Conservation (phyloP, 2,329 filamentous ascomycete species). For the Trichoderma atroviride region DNA sequence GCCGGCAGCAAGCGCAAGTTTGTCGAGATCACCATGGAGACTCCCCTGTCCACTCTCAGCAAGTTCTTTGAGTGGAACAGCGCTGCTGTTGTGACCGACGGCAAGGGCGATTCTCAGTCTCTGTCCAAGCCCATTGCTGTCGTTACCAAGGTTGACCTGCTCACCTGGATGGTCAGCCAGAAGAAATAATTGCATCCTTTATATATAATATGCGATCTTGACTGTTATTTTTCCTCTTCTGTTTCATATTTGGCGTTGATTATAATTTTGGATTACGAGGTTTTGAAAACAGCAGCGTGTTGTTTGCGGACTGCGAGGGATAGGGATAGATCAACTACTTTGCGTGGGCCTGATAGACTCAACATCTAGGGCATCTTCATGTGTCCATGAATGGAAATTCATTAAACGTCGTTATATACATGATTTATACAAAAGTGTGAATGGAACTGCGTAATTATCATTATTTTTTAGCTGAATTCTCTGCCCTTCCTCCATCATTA, state of each 20-base stretch:
- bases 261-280: not conserved
- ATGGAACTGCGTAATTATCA: slow-evolving; percentile 17
- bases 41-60: slow-evolving; percentile 78
- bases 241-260: slow-evolving; percentile 5
- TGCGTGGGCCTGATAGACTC: slow-evolving; percentile 42
- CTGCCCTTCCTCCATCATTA: not conserved
- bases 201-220: not conserved
- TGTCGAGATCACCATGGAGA: slow-evolving; percentile 92
- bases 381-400: not conserved
- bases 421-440: not conserved
- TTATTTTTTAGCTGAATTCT: slow-evolving; percentile 1
- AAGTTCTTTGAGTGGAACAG: slow-evolving; percentile 99
- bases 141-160: slow-evolving; percentile 93
- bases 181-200: slow-evolving; percentile 35
- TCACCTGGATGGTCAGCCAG: slow-evolving; percentile 86
- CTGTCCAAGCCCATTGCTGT: slow-evolving; percentile 80
- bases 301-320: slow-evolving; percentile 3
- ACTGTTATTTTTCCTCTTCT: not conserved
- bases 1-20: slow-evolving; percentile 66
- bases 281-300: slow-evolving; percentile 10
- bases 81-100: slow-evolving; percentile 90
- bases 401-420: not conserved
- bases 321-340: slow-evolving; percentile 24
- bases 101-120: slow-evolving; percentile 56
- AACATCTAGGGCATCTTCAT: slow-evolving; percentile 43